Evolutionary conservation across 2,329 filamentous ascomycete species (phyloP).

Genomic region (Fusarium aywerte): DNA sequence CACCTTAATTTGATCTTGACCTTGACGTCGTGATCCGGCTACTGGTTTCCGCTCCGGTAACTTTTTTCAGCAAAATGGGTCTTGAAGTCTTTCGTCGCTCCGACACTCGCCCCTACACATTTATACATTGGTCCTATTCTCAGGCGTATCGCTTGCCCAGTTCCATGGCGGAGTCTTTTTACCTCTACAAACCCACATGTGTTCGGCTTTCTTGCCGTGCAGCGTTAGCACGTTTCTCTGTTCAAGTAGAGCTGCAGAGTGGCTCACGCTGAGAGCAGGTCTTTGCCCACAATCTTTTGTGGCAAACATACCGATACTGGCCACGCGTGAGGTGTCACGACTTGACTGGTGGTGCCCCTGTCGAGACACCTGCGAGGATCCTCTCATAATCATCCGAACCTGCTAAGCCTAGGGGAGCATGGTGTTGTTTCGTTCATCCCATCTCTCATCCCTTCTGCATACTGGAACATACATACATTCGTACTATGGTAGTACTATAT

Average conservation of each 20-base stretch:
- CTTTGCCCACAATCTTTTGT: slow-evolving; percentile 2
- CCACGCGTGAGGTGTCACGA: slow-evolving; percentile 17
- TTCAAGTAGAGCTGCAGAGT: slow-evolving; percentile 11
- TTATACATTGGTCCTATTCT: slow-evolving; percentile 9
- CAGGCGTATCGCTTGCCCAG: slow-evolving; percentile 25
- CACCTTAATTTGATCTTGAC: slow-evolving; percentile 24
- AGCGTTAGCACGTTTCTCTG: slow-evolving; percentile 28
- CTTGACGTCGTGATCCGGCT: slow-evolving; percentile 4
- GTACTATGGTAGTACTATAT: not conserved
- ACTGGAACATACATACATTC: slow-evolving; percentile 9
- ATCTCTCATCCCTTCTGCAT: slow-evolving; percentile 29
- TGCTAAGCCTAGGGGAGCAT: slow-evolving; percentile 29
- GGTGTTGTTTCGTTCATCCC: slow-evolving; percentile 35
- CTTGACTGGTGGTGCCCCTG: slow-evolving; percentile 29
- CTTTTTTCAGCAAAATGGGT: slow-evolving; percentile 12
- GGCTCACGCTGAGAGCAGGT: slow-evolving; percentile 18
- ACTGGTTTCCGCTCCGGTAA: not conserved
- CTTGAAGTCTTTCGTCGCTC: slow-evolving; percentile 10
- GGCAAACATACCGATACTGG: slow-evolving; percentile 24
- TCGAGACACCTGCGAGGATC: slow-evolving; percentile 29
- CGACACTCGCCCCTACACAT: slow-evolving; percentile 26
- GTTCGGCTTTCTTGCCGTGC: slow-evolving; percentile 16
- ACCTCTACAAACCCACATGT: slow-evolving; percentile 15
- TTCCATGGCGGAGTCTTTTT: slow-evolving; percentile 8
- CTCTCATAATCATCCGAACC: slow-evolving; percentile 39